Base-by-base conservation (phyloP, 768 basidiomycete genomes). In the Mycena vulgaris region DNA sequence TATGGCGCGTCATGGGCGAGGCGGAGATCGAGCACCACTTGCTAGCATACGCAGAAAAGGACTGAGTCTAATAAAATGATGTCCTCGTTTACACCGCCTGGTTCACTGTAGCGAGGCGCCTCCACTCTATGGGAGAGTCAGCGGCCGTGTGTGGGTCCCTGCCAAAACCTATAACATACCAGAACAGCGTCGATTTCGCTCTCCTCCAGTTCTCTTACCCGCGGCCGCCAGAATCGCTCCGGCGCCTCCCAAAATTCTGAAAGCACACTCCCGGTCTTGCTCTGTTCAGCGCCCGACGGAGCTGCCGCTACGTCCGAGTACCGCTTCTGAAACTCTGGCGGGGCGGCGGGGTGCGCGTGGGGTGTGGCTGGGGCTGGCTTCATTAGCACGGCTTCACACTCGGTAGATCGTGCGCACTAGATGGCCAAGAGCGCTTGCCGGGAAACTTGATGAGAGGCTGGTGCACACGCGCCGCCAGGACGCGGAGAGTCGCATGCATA, bases 31-130 rank as follows among this genome's bases (percentile, higher is more conserved):
- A 96, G 82, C 80, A 88, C 74, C 89, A 95, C 79, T 79, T 96
- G 79, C 82, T 95, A 58, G 95, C 95, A 63, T 96, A 95, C 73
- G 95, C 94, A 51, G 95, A 96, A 87, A 95, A 93, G 80, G 95
- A 96, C 80, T 96, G 84, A 86, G 74, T 49, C 61, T 30, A 68
- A 70, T 69, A 53, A 56, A 67, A 52, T 59, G 70, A 25, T 11
- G 31, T 56, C 21, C 25, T 31, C 56, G 52, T 59, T 69, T 62
- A 16, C 66, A 67, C 67, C 48, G 55, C 69, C 47, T 58, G 48
- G 63, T 51, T 81, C 73, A 84, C 56, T 74, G 79, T 56, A 88
- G 76, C 19, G 91, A 89, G 19, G 92, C 93, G 33, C 92, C 93
- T 23, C 93, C 93, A 65, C 87, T 93, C 92, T 92, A 71, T 33